Conservation (phyloP, 495 filamentous ascomycete genomes). For the Talaromyces thailandensis region DNA sequence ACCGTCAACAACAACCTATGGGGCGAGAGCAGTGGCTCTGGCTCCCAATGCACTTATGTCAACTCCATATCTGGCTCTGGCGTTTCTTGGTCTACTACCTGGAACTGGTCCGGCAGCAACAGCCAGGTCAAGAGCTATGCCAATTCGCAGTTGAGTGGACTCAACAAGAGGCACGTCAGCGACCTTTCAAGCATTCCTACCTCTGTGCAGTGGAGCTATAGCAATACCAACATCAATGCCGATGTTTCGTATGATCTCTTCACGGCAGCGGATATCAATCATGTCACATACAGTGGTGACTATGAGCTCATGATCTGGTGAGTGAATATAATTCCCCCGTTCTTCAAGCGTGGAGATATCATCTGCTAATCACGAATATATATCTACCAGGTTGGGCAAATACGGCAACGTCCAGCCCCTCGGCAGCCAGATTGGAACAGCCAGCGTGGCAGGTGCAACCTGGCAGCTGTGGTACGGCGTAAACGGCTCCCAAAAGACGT, state of each 20-base stretch:
- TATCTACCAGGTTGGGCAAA: constrained; percentile 22
- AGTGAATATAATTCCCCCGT: constrained; percentile 15
- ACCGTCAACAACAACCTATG: constrained; percentile 40
- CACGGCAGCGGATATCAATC: constrained; percentile 34
- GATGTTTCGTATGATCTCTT: constrained; percentile 42
- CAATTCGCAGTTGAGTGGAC: constrained; percentile 18
- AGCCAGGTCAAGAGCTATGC: constrained; percentile 38
- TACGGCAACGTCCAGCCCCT: constrained; percentile 31
- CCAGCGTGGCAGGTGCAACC: constrained; percentile 19
- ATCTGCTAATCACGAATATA: neutral
- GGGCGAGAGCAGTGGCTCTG: constrained; percentile 25
- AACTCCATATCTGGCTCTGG: constrained; percentile 19
- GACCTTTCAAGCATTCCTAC: constrained; percentile 28
- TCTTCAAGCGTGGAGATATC: neutral
- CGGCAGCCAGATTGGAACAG: constrained; percentile 20
- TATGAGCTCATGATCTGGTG: constrained; percentile 45
- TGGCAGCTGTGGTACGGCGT: constrained; percentile 31
- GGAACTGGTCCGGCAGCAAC: constrained; percentile 32
- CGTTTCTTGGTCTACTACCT: constrained; percentile 28
- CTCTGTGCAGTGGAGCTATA: constrained; percentile 28
- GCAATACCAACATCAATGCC: constrained; percentile 25
- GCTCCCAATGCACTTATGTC: constrained; percentile 34
- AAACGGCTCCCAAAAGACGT: constrained; percentile 31
- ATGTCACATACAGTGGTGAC: constrained; percentile 34
- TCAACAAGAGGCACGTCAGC: constrained; percentile 24